Evolutionary conservation across 2,329 filamentous ascomycete species (phyloP).

Genomic region (Scedosporium minutisporum): DNA sequence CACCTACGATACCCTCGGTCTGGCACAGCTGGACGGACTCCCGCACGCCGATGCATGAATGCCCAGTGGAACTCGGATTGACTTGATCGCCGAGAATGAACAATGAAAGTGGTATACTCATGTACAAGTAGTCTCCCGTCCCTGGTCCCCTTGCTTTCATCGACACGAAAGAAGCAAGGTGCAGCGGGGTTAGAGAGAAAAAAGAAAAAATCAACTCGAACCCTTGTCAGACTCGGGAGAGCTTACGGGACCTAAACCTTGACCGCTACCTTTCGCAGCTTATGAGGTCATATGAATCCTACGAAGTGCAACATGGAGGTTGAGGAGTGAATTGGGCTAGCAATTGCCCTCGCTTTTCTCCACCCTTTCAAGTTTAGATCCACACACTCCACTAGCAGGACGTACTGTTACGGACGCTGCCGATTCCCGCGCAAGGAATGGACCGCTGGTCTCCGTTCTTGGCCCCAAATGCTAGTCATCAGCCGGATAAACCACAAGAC

Average conservation of each 20-base stretch:
- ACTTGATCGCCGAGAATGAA: background rate
- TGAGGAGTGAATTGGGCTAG: background rate
- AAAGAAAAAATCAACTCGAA: background rate
- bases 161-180: too few species aligned
- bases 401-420: background rate
- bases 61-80: background rate
- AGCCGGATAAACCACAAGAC: background rate
- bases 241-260: background rate
- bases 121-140: background rate
- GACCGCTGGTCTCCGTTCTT: background rate
- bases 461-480: background rate
- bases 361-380: background rate
- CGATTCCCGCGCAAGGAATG: background rate
- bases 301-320: background rate
- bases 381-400: background rate
- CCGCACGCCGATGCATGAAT: background rate
- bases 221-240: background rate
- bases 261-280: slow-evolving; percentile 2
- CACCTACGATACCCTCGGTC: background rate
- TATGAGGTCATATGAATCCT: slow-evolving; percentile 5
- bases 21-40: background rate
- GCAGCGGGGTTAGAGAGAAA: background rate
- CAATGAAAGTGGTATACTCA: background rate
- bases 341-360: background rate
- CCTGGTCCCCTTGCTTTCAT: too few species aligned